Conservation (phyloP, 2,329 filamentous ascomycete species). For the Penicillium janthinellum region DNA sequence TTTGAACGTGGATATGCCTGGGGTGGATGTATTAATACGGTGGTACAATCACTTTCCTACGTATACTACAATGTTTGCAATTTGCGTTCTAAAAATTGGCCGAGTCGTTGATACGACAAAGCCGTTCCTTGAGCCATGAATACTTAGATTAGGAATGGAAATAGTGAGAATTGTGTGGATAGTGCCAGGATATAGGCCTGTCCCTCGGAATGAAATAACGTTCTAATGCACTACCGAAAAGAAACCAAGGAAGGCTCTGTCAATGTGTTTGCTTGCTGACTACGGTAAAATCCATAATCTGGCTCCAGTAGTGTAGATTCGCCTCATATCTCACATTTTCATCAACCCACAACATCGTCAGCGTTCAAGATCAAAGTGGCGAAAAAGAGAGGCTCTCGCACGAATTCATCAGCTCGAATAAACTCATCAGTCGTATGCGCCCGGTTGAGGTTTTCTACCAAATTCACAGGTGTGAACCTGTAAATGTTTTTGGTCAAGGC, state of each 20-base stretch:
- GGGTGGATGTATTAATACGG: not conserved
- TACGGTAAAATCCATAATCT: too few relatives aligned
- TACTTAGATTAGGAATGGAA: too few relatives aligned
- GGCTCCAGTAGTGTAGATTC: too few relatives aligned
- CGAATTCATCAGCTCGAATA: conserved; percentile 30
- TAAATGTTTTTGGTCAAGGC: conserved; percentile 51
- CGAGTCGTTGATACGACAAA: not conserved
- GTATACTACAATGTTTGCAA: not conserved
- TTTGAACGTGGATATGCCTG: not conserved
- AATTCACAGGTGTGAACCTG: conserved; percentile 27
- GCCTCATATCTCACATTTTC: not conserved
- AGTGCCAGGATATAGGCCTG: too few relatives aligned
- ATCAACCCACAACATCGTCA: conserved; percentile 20
- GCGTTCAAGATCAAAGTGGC: conserved; percentile 31
- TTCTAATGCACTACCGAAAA: too few relatives aligned
- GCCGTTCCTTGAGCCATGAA: too few relatives aligned
- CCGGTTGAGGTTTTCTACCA: conserved; percentile 33
- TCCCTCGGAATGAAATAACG: too few relatives aligned
- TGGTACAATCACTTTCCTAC: not conserved
- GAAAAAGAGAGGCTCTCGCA: conserved; percentile 32
- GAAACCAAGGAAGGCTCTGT: too few relatives aligned
- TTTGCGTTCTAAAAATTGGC: not conserved
- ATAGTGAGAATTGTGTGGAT: too few relatives aligned
- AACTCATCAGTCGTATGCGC: conserved; percentile 44
- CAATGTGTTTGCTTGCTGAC: too few relatives aligned